Evolutionary conservation across 495 filamentous ascomycete species (phyloP).

Genomic region (Xylaria palmicola): DNA sequence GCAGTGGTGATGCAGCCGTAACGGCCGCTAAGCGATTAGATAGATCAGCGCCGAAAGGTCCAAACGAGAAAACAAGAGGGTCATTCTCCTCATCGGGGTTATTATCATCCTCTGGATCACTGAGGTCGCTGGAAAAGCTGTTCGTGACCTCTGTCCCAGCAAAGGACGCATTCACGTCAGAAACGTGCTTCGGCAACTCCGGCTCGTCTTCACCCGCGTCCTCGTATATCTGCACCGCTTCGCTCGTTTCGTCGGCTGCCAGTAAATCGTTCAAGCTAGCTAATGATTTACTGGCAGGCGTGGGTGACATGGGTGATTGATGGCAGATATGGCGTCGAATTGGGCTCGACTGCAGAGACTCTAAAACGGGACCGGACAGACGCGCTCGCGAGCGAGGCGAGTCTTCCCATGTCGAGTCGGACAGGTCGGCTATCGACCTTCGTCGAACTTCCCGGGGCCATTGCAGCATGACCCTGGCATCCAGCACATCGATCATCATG

Average conservation of each 20-base stretch:
- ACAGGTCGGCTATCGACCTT: slow-evolving; percentile 58
- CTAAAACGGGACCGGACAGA: slow-evolving; percentile 30
- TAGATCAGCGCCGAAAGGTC: slow-evolving; percentile 80
- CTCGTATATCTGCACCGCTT: slow-evolving; percentile 56
- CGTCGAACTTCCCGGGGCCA: slow-evolving; percentile 73
- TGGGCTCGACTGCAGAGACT: slow-evolving; percentile 61
- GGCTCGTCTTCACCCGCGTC: slow-evolving; percentile 52
- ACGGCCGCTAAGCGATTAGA: slow-evolving; percentile 76
- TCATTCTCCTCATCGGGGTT: slow-evolving; percentile 92
- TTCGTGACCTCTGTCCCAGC: slow-evolving; percentile 37
- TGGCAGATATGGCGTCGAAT: slow-evolving; percentile 60
- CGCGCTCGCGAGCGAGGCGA: slow-evolving; percentile 40
- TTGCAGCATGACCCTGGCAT: slow-evolving; percentile 80
- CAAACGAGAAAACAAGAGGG: slow-evolving; percentile 85
- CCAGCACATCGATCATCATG: slow-evolving; percentile 94
- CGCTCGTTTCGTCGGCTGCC: slow-evolving; percentile 26
- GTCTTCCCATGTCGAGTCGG: slow-evolving; percentile 71
- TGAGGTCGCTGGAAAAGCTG: slow-evolving; percentile 58
- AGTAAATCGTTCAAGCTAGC: slow-evolving; percentile 32
- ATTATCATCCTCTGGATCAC: slow-evolving; percentile 64
- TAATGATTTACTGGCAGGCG: slow-evolving; percentile 51
- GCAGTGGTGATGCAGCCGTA: slow-evolving; percentile 57
- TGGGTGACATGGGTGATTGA: slow-evolving; percentile 72
- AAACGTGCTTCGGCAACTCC: slow-evolving; percentile 28
- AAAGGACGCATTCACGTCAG: slow-evolving; percentile 25